Conservation (phyloP, 176 grass and related monocot genomes). For the Aechmea fasciata region DNA sequence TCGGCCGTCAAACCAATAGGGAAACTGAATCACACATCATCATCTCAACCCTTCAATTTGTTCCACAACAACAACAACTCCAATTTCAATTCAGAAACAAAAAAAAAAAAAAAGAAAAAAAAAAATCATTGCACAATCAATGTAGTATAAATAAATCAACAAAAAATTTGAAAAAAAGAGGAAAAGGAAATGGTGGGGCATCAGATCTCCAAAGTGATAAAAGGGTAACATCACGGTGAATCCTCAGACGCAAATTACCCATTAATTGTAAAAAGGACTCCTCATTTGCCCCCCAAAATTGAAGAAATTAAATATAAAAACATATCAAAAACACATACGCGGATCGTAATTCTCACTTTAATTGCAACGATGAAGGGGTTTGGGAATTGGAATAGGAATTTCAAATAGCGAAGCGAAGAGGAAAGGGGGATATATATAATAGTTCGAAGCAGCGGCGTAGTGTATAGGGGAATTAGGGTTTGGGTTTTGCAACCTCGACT, state of each 20-base stretch:
- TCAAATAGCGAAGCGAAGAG: not conserved
- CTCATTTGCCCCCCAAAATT: constrained; percentile 9
- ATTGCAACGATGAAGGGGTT: too few relatives aligned
- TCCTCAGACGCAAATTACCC: constrained; percentile 35
- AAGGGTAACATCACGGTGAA: constrained; percentile 29
- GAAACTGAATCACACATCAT: constrained; percentile 27
- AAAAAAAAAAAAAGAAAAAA: not conserved
- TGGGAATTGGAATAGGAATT: not conserved
- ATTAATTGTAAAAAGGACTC: constrained; percentile 23
- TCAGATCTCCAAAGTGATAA: constrained; percentile 36
- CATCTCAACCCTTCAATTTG: constrained; percentile 4
- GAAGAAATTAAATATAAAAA: not conserved
- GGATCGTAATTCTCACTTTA: not conserved
- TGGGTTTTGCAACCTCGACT: not conserved
- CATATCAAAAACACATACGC: not conserved
- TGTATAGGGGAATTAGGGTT: not conserved
- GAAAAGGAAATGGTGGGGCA: not conserved
- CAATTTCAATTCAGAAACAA: not conserved
- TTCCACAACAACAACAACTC: not conserved
- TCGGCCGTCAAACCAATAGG: constrained; percentile 36
- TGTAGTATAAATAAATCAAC: not conserved
- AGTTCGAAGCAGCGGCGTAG: not conserved
- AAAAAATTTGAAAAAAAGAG: not conserved
- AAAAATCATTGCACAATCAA: not conserved
- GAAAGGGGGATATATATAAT: not conserved